These are phyloP conservation scores for Candida anglica DNA, from an alignment of 805 yeast species.

Conservation along the genomic window DNA sequence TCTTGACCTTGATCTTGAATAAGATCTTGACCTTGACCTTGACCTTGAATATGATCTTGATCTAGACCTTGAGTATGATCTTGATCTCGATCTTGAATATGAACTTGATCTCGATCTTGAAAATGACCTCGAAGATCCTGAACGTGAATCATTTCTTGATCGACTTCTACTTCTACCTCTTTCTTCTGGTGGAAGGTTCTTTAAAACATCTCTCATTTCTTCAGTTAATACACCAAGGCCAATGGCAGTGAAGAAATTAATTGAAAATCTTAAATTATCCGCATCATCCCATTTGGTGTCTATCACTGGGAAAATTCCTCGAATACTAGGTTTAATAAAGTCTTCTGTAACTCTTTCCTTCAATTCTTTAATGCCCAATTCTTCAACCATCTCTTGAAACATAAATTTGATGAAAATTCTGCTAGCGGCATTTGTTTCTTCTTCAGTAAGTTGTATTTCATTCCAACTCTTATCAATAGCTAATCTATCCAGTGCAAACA, in stretches of 20 bases:
- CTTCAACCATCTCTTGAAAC: constrained; percentile 75
- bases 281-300: constrained; percentile 29
- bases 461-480: constrained; percentile 57
- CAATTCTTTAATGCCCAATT: constrained; percentile 58
- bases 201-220: constrained; percentile 61
- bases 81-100: constrained; percentile 1
- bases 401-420: constrained; percentile 79
- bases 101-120: constrained; percentile 1
- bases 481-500: constrained; percentile 66
- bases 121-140: neutral
- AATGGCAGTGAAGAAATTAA: constrained; percentile 90
- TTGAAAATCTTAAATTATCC: constrained; percentile 66
- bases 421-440: constrained; percentile 71
- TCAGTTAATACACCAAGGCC: constrained; percentile 84
- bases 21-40: constrained; percentile 3
- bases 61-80: constrained; percentile 1
- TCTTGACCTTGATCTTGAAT: constrained; percentile 1
- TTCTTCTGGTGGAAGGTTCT: constrained; percentile 20
- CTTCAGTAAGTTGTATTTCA: constrained; percentile 58
- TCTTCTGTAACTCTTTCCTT: constrained; percentile 45
- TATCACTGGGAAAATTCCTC: constrained; percentile 61
- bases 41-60: constrained; percentile 1
- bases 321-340: constrained; percentile 43
- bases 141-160: neutral
- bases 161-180: constrained; percentile 1